A percentile compares a stretch with the other conserved stretches of the same genome.
phyloP scores from a whole-genome alignment of 75 land plant species.

The Azolla pinnata region DNA sequence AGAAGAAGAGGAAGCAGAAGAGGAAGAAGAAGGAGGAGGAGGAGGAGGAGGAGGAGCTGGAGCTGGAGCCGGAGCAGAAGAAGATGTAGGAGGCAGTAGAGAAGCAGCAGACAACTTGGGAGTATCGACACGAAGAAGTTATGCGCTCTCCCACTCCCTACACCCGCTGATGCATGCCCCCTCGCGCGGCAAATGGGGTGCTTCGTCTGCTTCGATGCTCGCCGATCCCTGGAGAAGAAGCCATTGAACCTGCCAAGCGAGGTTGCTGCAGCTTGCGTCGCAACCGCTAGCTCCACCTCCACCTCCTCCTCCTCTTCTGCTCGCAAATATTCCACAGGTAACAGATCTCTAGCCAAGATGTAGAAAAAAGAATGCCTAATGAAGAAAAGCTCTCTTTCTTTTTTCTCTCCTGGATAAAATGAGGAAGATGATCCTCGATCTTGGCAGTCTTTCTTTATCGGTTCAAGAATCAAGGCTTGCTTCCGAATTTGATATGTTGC shows the following conservation, averaged over 20 bases:
- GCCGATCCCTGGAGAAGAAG: not conserved
- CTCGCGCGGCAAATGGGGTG: slow-evolving; percentile 3
- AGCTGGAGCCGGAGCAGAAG: too few species aligned
- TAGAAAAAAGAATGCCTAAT: not conserved
- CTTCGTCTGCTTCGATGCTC: not conserved
- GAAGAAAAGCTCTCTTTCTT: not conserved
- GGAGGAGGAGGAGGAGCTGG: too few species aligned
- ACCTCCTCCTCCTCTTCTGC: not conserved
- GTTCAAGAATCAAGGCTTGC: too few species aligned
- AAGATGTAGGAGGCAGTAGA: too few species aligned
- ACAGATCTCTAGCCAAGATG: not conserved
- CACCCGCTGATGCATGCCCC: too few species aligned
- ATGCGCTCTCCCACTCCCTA: too few species aligned
- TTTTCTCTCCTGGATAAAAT: not conserved
- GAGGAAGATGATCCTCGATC: not conserved
- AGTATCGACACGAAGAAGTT: too few species aligned
- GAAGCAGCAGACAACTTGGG: too few species aligned
- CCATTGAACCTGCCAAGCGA: slow-evolving; percentile 2
- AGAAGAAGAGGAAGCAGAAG: too few species aligned
- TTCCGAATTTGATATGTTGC: not conserved
- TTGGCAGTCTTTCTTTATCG: not conserved
- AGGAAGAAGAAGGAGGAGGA: too few species aligned
- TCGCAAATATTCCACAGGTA: not conserved
- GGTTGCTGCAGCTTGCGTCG: too few species aligned
- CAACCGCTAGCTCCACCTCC: not conserved